Evolutionary conservation across 2,329 filamentous ascomycete species (phyloP), one percentile per base, ranked within the genome.

Genomic region (Colletotrichum scovillei): DNA sequence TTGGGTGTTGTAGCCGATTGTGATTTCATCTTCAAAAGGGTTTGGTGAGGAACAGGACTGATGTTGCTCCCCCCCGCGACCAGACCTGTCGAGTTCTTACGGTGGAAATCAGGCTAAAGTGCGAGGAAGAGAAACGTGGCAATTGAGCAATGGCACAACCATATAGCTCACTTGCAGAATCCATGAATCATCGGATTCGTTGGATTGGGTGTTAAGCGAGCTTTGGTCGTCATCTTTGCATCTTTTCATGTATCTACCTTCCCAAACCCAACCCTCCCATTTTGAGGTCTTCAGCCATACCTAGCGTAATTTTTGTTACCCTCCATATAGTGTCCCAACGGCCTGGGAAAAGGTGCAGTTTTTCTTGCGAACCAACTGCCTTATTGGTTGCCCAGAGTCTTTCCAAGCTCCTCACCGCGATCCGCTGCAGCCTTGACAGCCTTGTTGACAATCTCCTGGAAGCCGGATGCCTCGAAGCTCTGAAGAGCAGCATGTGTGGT

Each of bases 401-500:
- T 82, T 38, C 86, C 86, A 1, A 87, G 78, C 79, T 88, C 86
- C 65, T 82, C 82, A 0, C 82, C 82, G 32, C 86, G 82, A 63
- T 79, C 77, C 1, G 82, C 80, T 1, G 86, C 85, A 1, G 86
- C 86, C 75, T 84, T 84, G 62, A 88, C 86, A 0, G 84, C 86
- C 73, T 83, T 84, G 72, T 84, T 80, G 2, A 88, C 86, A 42
- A 84, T 82, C 0, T 80, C 81, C 76, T 83, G 81, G 57, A 88
- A 80, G 0, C 84, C 84, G 0, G 82, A 82, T 32, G 81, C 80
- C 75, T 87, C 85, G 46, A 88, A 88, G 77, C 84, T 87, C 69
- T 86, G 80, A 19, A 88, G 80, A 0, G 86, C 86, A 14, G 86
- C 86, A 55, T 87, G 80, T 0, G 86, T 88, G 3, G 86, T 88